Conservation (phyloP, 2,329 filamentous ascomycete genomes). For the Ilyonectria mors-panacis region DNA sequence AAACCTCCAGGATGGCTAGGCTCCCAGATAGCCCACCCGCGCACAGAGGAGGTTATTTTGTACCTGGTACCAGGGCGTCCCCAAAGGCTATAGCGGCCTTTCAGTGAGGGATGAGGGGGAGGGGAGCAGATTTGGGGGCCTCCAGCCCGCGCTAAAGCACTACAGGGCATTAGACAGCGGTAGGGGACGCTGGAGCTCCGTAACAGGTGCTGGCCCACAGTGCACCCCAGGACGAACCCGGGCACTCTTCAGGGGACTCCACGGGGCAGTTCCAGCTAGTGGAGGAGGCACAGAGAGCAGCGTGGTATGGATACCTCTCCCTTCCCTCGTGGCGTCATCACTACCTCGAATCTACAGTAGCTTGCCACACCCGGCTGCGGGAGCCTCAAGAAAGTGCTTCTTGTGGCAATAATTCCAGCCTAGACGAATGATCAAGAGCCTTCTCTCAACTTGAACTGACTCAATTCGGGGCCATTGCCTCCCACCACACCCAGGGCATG, state of each 20-base stretch:
- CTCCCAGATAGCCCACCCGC: slow-evolving; percentile 25
- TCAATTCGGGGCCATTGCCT: not conserved
- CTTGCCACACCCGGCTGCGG: too few relatives aligned
- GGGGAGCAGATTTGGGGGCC: slow-evolving; percentile 20
- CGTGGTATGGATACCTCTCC: slow-evolving; percentile 1
- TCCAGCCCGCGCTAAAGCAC: not conserved
- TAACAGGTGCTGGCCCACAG: slow-evolving; percentile 16
- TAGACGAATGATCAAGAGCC: not conserved
- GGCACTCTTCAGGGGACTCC: slow-evolving; percentile 26
- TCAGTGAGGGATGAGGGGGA: slow-evolving; percentile 13
- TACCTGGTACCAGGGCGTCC: slow-evolving; percentile 16
- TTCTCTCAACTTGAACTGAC: not conserved
- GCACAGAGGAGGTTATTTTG: slow-evolving; percentile 30
- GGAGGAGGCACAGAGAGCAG: not conserved
- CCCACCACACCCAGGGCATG: not conserved
- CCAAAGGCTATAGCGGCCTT: slow-evolving; percentile 16
- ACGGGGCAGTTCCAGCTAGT: slow-evolving; percentile 14
- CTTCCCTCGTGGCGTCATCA: slow-evolving; percentile 15
- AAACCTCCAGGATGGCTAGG: slow-evolving; percentile 19
- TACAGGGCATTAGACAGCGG: slow-evolving; percentile 29
- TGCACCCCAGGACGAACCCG: slow-evolving; percentile 4
- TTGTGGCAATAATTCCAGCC: not conserved
- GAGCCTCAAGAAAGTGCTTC: slow-evolving; percentile 6
- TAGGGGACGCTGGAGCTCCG: slow-evolving; percentile 11
- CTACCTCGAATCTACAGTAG: not conserved